These are phyloP conservation scores for Ophiostoma ips DNA, from an alignment of 2,329 filamentous ascomycete species.

Conservation along the genomic window DNA sequence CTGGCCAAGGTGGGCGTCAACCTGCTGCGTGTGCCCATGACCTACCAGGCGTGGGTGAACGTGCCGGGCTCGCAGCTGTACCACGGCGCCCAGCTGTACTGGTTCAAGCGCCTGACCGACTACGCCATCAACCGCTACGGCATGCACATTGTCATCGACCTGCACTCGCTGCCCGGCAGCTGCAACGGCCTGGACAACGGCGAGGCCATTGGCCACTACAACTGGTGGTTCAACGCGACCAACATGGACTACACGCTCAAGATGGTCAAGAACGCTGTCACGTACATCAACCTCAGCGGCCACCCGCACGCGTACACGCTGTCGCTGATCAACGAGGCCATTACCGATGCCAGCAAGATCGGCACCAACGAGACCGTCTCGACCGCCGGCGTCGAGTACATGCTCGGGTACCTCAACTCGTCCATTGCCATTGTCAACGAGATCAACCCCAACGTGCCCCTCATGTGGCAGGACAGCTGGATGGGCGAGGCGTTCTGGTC, in stretches of 20 bases:
- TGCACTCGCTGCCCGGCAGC: slow-evolving; percentile 6
- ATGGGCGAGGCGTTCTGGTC: slow-evolving; percentile 4
- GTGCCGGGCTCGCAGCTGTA: slow-evolving; percentile 2
- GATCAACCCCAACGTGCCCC: slow-evolving; percentile 2
- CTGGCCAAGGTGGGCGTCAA: slow-evolving; percentile 4
- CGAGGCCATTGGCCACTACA: neutral
- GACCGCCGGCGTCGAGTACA: slow-evolving; percentile 1
- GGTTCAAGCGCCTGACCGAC: slow-evolving; percentile 2
- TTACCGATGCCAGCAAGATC: neutral
- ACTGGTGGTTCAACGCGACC: slow-evolving; percentile 9
- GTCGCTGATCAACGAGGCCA: slow-evolving; percentile 7
- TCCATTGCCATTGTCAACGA: neutral
- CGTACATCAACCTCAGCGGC: slow-evolving; percentile 1
- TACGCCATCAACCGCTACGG: slow-evolving; percentile 1
- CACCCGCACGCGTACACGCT: slow-evolving; percentile 5
- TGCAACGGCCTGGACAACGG: slow-evolving; percentile 7
- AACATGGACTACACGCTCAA: slow-evolving; percentile 7
- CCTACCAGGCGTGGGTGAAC: slow-evolving; percentile 6
- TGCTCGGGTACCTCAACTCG: neutral
- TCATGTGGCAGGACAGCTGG: slow-evolving; percentile 7
- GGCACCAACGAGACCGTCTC: slow-evolving; percentile 1
- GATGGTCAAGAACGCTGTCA: slow-evolving; percentile 2
- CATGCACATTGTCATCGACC: slow-evolving; percentile 8
- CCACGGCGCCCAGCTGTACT: slow-evolving; percentile 4
- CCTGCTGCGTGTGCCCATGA: slow-evolving; percentile 5